phyloP scores from a whole-genome alignment of 768 basidiomycete genomes.

The Lyophyllum atratum region DNA sequence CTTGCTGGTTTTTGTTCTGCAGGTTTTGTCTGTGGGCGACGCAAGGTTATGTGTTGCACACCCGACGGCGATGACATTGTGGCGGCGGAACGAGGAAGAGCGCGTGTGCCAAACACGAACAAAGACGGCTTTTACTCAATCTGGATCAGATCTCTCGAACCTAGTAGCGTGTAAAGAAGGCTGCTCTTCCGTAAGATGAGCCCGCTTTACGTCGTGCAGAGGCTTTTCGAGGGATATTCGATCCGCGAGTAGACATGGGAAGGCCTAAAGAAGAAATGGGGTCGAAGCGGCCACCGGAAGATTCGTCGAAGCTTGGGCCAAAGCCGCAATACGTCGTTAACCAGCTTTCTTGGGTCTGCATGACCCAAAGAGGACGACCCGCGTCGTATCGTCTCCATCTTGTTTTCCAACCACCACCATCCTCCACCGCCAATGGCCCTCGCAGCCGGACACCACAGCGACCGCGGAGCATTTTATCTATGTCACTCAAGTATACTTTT shows the following conservation, averaged over 20 bases:
- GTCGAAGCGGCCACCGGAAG: conserved; percentile 13
- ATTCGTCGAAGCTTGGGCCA: conserved; percentile 14
- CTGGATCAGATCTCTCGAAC: conserved; percentile 2
- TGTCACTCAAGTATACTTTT: conserved; percentile 83
- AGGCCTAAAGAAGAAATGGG: conserved; percentile 12
- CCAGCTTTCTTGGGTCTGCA: conserved; percentile 16
- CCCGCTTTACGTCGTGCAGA: conserved; percentile 16
- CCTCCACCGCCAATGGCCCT: conserved; percentile 30
- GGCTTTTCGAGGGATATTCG: background rate
- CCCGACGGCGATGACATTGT: conserved; percentile 35
- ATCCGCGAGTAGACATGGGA: conserved; percentile 12
- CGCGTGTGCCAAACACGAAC: conserved; percentile 10
- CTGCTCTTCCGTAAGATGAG: background rate
- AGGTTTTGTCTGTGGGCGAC: conserved; percentile 38
- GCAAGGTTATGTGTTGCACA: conserved; percentile 51
- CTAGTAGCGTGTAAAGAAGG: background rate
- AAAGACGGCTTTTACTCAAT: conserved; percentile 11
- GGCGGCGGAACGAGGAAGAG: conserved; percentile 13
- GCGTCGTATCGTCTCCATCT: conserved; percentile 35
- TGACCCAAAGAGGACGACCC: conserved; percentile 31
- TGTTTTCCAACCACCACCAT: conserved; percentile 40
- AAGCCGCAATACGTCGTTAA: conserved; percentile 18
- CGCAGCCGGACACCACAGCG: conserved; percentile 42
- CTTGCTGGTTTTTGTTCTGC: conserved; percentile 36
- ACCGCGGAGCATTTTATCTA: conserved; percentile 78